Percentiles rank a stretch among this genome's conserved stretches.
These are phyloP conservation scores for Gossypium stocksii DNA, from an alignment of 345 rosid genomes.

Conservation along the genomic window DNA sequence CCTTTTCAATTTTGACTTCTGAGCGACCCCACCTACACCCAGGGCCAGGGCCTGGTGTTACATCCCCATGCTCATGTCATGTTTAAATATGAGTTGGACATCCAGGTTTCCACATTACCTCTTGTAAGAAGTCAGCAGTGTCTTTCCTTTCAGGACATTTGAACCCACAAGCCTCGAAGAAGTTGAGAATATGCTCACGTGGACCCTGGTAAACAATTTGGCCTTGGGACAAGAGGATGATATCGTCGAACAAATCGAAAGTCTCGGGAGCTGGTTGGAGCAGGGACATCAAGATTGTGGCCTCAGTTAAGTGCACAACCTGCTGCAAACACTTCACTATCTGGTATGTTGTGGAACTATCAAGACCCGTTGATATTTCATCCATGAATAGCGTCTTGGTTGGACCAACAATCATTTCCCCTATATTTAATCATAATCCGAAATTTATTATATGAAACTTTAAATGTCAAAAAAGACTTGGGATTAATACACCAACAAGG, in stretches of 20 bases:
- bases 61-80: too few species aligned
- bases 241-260: slow-evolving; percentile 78
- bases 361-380: slow-evolving; percentile 91
- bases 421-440: slow-evolving; percentile 24
- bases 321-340: slow-evolving; percentile 86
- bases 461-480: too few species aligned
- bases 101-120: slow-evolving; percentile 35
- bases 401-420: slow-evolving; percentile 97
- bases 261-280: slow-evolving; percentile 96
- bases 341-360: slow-evolving; percentile 86
- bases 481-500: too few species aligned
- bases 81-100: too few species aligned
- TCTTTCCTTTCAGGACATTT: slow-evolving; percentile 82
- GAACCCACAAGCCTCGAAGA: slow-evolving; percentile 72
- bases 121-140: slow-evolving; percentile 86
- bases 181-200: slow-evolving; percentile 50
- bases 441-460: not conserved
- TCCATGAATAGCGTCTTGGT: slow-evolving; percentile 88
- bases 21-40: too few species aligned
- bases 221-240: slow-evolving; percentile 70
- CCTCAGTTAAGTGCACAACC: slow-evolving; percentile 66
- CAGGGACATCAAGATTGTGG: slow-evolving; percentile 70
- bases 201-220: slow-evolving; percentile 90
- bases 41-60: too few species aligned
- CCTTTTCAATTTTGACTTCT: too few species aligned